Evolutionary conservation across 2,329 filamentous ascomycete species (phyloP), one percentile per base, ranked within the genome.

Genomic region (Aspergillus sp.): DNA sequence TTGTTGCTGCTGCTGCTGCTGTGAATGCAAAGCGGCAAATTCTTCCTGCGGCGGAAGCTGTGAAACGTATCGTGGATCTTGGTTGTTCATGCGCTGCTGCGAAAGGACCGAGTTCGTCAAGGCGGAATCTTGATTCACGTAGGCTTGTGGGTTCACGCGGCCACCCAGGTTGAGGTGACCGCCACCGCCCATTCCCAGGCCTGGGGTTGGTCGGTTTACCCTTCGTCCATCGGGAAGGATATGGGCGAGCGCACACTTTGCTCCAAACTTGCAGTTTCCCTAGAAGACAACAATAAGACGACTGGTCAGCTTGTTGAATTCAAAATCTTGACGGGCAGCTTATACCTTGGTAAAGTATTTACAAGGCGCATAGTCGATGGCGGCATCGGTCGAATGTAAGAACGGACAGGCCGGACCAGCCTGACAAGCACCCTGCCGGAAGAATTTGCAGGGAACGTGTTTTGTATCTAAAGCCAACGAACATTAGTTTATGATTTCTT

Each of bases 401-500:
- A 97, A 98, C 36, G 93, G 93, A 73, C 93, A 98, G 55, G 90
- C 88, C 66, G 86, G 87, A 58, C 93, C 93, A 48, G 93, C 93
- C 77, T 97, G 91, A 69, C 93, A 98, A 61, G 88, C 83, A 66
- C 91, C 90, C 73, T 95, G 88, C 45, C 89, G 84, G 71, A 93
- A 98, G 85, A 98, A 98, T 77, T 97, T 97, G 85, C 93, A 98
- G 35, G 93, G 93, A 40, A 98, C 93, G 73, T 97, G 93, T 52
- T 90, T 86, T 12, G 93, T 95, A 69, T 95, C 91, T 96, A 52
- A 43, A 43, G 27, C 2, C 29, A 29, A 19, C 19, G 9, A 42
- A 7, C 4, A 27, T 35, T 19, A 43, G 41, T 10, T 35, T 27
- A 1, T 27, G n/a, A 26, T 19, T 19, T 19, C 19, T 19, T 19